phyloP scores from a whole-genome alignment of 495 filamentous ascomycete species.

The Hypomontagnella submonticulosa region DNA sequence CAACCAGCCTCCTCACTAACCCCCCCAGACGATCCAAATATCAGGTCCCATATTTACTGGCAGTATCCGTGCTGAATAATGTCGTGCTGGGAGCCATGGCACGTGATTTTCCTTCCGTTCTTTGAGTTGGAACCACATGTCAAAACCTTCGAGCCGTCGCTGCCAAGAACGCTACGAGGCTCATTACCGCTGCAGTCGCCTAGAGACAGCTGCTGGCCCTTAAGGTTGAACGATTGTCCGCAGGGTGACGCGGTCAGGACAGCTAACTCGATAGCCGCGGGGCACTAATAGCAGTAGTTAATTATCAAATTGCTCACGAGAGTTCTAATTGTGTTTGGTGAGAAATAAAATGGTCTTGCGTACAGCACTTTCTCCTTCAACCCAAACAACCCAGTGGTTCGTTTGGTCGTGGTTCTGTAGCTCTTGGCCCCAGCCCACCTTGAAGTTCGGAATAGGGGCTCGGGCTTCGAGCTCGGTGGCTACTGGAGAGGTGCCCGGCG shows the following conservation, averaged over 20 bases:
- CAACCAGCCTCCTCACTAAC: not conserved
- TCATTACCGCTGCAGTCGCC: constrained; percentile 5
- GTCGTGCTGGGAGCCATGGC: constrained; percentile 10
- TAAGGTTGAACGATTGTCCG: constrained; percentile 3
- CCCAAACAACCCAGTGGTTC: too few species aligned
- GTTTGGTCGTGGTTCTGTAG: too few species aligned
- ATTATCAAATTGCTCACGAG: too few species aligned
- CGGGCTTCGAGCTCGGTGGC: too few species aligned
- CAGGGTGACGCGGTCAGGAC: not conserved
- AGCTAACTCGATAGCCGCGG: too few species aligned
- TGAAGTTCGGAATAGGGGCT: too few species aligned
- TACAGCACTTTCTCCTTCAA: too few species aligned
- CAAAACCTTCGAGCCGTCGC: constrained; percentile 1
- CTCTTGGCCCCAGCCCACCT: too few species aligned
- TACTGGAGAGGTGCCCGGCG: too few species aligned
- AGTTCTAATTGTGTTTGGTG: too few species aligned
- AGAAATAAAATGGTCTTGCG: too few species aligned
- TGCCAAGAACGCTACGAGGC: constrained; percentile 1
- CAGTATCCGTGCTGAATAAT: constrained; percentile 17
- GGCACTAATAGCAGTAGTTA: too few species aligned
- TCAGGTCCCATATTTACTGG: not conserved
- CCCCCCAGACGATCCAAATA: not conserved
- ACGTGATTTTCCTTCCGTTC: constrained; percentile 9
- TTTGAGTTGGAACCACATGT: constrained; percentile 8
- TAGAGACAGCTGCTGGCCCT: not conserved